phyloP scores from a whole-genome alignment of 768 basidiomycete species.

The Auricularia sp. region DNA sequence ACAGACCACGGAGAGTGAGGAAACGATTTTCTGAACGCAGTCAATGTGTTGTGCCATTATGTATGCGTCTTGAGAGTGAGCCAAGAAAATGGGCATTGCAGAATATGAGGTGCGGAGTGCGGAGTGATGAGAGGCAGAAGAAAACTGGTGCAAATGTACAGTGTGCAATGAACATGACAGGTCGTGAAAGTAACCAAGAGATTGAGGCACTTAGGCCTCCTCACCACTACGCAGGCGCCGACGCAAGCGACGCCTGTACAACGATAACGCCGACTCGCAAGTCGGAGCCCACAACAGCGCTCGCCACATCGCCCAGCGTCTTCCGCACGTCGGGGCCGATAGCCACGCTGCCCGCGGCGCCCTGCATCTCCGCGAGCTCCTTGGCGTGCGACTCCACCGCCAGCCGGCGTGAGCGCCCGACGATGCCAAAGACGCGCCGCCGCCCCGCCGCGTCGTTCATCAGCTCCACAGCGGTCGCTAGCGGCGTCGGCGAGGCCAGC shows the following conservation, averaged over 20 bases:
- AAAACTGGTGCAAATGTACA: too few species aligned
- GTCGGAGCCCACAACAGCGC: slow-evolving; percentile 58
- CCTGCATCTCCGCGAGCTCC: slow-evolving; percentile 60
- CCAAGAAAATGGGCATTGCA: too few species aligned
- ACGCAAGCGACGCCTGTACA: slow-evolving; percentile 38
- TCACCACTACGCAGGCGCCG: too few species aligned
- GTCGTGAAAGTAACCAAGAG: too few species aligned
- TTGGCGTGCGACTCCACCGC: slow-evolving; percentile 58
- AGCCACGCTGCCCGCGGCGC: slow-evolving; percentile 33
- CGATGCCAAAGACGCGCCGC: slow-evolving; percentile 47
- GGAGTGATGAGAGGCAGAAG: too few species aligned
- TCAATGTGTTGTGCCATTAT: too few species aligned
- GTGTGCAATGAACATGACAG: too few species aligned
- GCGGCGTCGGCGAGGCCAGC: slow-evolving; percentile 16
- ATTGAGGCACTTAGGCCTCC: too few species aligned
- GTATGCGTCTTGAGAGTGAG: too few species aligned
- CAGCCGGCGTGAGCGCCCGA: slow-evolving; percentile 66
- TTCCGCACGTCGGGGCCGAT: slow-evolving; percentile 57
- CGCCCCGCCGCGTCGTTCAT: slow-evolving; percentile 9
- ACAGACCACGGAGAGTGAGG: too few species aligned
- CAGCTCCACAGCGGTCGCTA: slow-evolving; percentile 12
- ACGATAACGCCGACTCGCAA: slow-evolving; percentile 54
- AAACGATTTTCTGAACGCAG: too few species aligned
- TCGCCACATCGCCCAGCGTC: slow-evolving; percentile 79
- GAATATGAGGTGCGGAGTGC: too few species aligned